Conservation (phyloP, 495 filamentous ascomycete species). For the Daldinia caldariorum region DNA sequence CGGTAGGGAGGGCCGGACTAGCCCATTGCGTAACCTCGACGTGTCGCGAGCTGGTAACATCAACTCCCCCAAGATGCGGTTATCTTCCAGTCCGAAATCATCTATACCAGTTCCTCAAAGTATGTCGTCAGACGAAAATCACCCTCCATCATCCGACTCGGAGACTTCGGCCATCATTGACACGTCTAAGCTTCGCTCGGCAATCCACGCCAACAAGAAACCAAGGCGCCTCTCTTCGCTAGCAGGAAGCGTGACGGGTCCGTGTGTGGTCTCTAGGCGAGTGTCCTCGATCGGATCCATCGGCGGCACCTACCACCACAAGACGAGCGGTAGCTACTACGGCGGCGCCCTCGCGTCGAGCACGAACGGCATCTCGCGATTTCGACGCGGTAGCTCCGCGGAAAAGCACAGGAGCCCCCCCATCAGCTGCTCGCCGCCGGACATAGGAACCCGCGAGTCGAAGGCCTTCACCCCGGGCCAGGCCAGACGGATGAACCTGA, state of each 20-base stretch:
- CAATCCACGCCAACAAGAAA: conserved; percentile 57
- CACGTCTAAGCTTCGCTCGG: conserved; percentile 56
- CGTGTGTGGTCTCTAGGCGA: conserved; percentile 45
- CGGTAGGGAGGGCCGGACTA: conserved; percentile 72
- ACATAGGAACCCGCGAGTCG: conserved; percentile 24
- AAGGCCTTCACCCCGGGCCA: conserved; percentile 53
- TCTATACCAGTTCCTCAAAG: conserved; percentile 36
- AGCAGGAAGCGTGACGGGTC: conserved; percentile 37
- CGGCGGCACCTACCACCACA: conserved; percentile 36
- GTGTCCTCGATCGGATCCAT: conserved; percentile 49
- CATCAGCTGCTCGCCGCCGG: conserved; percentile 57
- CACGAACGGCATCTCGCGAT: conserved; percentile 58
- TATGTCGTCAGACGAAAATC: conserved; percentile 53
- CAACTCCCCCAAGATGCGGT: conserved; percentile 47
- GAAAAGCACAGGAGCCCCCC: conserved; percentile 57
- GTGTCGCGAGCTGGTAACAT: conserved; percentile 54
- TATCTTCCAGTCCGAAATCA: conserved; percentile 46
- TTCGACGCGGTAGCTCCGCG: conserved; percentile 49
- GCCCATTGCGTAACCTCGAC: conserved; percentile 55
- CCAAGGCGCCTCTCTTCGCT: conserved; percentile 53
- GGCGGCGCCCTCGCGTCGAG: conserved; percentile 50
- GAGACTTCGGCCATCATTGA: conserved; percentile 55
- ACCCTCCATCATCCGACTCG: conserved; percentile 57
- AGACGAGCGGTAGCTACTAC: conserved; percentile 45
- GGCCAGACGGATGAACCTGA: conserved; percentile 57